Evolutionary conservation across 768 basidiomycete species (phyloP).

Genomic region (Cystobasidium ongulense): DNA sequence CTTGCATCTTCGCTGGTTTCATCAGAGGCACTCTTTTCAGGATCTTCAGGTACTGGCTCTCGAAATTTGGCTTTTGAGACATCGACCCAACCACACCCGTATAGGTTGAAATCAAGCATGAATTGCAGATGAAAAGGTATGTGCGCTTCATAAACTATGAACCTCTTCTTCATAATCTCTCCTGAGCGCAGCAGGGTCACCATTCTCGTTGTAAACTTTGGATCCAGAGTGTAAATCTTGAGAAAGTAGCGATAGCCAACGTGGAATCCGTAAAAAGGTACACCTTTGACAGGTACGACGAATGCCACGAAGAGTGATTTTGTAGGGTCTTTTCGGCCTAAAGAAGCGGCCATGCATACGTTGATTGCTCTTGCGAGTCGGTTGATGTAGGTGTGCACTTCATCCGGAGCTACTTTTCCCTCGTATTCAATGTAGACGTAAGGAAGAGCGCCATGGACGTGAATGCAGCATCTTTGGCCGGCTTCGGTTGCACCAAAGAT

Average conservation of each 20-base stretch:
- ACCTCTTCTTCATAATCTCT: slow-evolving; percentile 59
- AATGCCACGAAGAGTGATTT: slow-evolving; percentile 53
- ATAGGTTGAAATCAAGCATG: slow-evolving; percentile 86
- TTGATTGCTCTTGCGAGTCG: slow-evolving; percentile 69
- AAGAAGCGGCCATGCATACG: slow-evolving; percentile 74
- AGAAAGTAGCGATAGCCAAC: slow-evolving; percentile 74
- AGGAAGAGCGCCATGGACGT: slow-evolving; percentile 88
- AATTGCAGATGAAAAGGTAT: slow-evolving; percentile 82
- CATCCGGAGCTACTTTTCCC: slow-evolving; percentile 56
- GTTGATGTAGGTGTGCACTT: slow-evolving; percentile 63
- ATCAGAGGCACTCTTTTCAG: background rate
- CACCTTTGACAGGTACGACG: slow-evolving; percentile 79
- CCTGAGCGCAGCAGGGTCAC: slow-evolving; percentile 72
- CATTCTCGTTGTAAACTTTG: slow-evolving; percentile 59
- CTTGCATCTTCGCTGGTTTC: background rate
- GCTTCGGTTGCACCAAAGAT: slow-evolving; percentile 75
- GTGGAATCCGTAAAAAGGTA: slow-evolving; percentile 92
- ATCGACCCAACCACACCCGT: slow-evolving; percentile 86
- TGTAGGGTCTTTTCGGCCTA: slow-evolving; percentile 50
- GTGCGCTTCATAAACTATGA: slow-evolving; percentile 79
- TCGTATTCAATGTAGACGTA: slow-evolving; percentile 84
- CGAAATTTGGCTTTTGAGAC: slow-evolving; percentile 52
- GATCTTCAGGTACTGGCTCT: slow-evolving; percentile 46
- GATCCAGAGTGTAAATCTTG: slow-evolving; percentile 71
- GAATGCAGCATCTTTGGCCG: slow-evolving; percentile 71